Base-by-base conservation (phyloP, 768 basidiomycete genomes). In the Wakefieldia striispora region DNA sequence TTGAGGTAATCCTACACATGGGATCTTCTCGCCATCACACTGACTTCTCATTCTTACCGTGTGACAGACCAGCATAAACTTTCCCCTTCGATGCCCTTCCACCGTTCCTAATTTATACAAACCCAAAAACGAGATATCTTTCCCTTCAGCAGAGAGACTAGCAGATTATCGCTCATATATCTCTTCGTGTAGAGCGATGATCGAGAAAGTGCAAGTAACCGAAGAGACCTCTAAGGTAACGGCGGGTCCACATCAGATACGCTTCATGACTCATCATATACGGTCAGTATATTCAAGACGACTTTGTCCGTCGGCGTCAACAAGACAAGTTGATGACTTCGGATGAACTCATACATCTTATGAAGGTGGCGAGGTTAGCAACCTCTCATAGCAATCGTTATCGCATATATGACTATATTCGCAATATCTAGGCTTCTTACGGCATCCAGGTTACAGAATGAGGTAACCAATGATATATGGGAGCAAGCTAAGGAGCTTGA, bases 281-380 rank as follows among this genome's bases (percentile, higher is more conserved):
- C 33, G 33, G 31, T 29, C 44, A 91, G 89, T 72, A 83, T 56
- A 85, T 92, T 31, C 85, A 90, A 73, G 76, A 84, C 6, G 86
- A 90, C 48, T 92, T 91, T 60, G 86, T 79, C 23, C 62, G 57
- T 48, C 67, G 70, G 43, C 66, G 77, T 42, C 72, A 73, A 61
- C 61, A 65, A 38, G 61, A 73, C 46, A 62, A 58, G 13, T 65
- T 64, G 12, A 62, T 72, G 17, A 75, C 79, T 20, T 69, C 82
- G 1, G 82, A 90, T 19, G 81, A 88, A 51, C 71, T 92, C 43
- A 76, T 87, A 48, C 77, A 77, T 44, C 70, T 80, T 44, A 86
- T 91, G 80, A 77, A 78, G 37, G 63, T 88, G 14, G 82, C 88
- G 24, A 83, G 83, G 89, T 91, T 38, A 45, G 78, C 60, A 43